phyloP scores from a whole-genome alignment of 352 stramenopile genomes.

The Aphanomyces invadans region DNA sequence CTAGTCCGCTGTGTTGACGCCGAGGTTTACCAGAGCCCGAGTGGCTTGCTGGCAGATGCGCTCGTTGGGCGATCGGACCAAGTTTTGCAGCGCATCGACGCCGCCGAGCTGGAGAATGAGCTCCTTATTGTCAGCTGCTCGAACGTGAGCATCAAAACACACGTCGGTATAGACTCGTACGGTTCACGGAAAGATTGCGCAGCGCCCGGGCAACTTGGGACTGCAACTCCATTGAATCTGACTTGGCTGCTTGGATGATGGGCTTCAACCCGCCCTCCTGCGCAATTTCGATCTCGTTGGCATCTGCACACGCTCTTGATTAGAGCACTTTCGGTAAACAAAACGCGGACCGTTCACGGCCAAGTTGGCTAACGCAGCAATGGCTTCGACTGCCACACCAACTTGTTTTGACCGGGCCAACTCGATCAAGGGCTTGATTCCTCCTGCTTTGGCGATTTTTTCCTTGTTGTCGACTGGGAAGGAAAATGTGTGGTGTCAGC shows the following conservation, averaged over 20 bases:
- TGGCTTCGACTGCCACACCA: conserved; percentile 83
- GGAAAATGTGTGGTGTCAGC: background rate
- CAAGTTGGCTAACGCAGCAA: conserved; percentile 91
- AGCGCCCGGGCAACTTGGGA: conserved; percentile 86
- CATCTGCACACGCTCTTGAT: conserved; percentile 39
- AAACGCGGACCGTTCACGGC: conserved; percentile 81
- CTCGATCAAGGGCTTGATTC: conserved; percentile 81
- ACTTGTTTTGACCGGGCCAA: conserved; percentile 77
- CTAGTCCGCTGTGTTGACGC: conserved; percentile 73
- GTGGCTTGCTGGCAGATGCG: conserved; percentile 86
- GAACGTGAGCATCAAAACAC: no score
- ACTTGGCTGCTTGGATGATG: conserved; percentile 80
- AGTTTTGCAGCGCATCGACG: conserved; percentile 68
- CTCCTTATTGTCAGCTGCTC: conserved; percentile 83
- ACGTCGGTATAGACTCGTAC: conserved; percentile 42
- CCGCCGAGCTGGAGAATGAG: conserved; percentile 76
- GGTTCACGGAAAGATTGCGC: conserved; percentile 90
- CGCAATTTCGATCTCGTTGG: conserved; percentile 89
- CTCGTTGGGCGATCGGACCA: conserved; percentile 74
- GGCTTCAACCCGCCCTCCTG: conserved; percentile 79
- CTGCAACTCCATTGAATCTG: conserved; percentile 78
- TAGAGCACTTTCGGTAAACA: background rate
- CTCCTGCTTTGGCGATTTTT: conserved; percentile 83
- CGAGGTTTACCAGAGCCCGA: conserved; percentile 82
- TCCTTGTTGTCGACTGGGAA: conserved; percentile 87